Evolutionary conservation across 2,329 filamentous ascomycete species (phyloP), one percentile per base, ranked within the genome.

Genomic region (Penicillium psychrosexuale): DNA sequence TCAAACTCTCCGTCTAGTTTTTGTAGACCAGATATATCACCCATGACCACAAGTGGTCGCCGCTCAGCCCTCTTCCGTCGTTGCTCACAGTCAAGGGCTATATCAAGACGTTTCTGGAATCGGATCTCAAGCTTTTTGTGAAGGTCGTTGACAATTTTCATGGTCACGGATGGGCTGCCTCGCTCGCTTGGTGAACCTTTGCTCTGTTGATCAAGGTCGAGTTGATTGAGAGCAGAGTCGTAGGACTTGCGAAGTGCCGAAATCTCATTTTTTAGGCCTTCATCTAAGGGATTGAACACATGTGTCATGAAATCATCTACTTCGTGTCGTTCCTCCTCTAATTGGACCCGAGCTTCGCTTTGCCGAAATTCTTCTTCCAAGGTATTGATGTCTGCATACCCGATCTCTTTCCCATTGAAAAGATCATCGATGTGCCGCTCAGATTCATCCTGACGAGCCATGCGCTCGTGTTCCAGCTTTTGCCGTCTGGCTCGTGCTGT

Each of bases 321-420:
- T 61, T 83, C 81, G 11, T 72, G 72, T 39, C 78, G 72, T 56
- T 82, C 80, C 66, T 83, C 81, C 42, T 78, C 74, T n/a, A 79
- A 74, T 59, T 80, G 80, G 37, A 73, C 70, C 31, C 77, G 74
- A 43, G 75, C 76, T 64, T 84, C 82, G 9, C 73, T 74, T 51
- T 79, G 75, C 54, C 81, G 80, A 60, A 82, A 82, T 30, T 82
- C 80, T 46, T 80, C 76, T 62, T 84, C 82, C 9, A 84, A 69
- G 15, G 74, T 73, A 36, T 77, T 78, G 61, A 84, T 81, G 46
- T 84, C 81, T 12, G 80, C 80, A 64, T 84, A 84, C 0, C 80
- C 80, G 42, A 84, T 83, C 59, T 82, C 78, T 51, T 83, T 77
- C 46, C 76, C 76, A 58, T 84, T 79, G 69, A 83, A 84, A 1